These are phyloP conservation scores for Colletotrichum caudatum DNA, from an alignment of 2,329 filamentous ascomycete species.

Conservation along the genomic window DNA sequence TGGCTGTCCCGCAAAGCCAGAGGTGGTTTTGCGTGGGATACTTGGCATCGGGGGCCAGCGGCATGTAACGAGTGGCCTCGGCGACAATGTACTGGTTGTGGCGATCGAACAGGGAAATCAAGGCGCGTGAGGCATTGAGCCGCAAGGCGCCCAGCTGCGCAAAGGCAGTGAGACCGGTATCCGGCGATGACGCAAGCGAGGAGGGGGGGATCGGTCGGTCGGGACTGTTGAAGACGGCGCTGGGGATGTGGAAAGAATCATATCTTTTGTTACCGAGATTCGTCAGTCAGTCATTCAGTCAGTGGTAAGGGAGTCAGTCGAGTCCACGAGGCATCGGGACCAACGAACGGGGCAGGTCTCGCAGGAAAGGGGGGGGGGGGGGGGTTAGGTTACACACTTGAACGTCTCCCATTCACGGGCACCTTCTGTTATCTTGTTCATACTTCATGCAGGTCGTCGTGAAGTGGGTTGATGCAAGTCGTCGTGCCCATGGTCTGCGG, in stretches of 20 bases:
- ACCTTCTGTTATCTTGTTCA: constrained; percentile 45
- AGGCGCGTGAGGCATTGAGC: constrained; percentile 52
- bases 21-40: constrained; percentile 36
- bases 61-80: constrained; percentile 60
- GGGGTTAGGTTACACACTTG: constrained; percentile 42
- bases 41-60: constrained; percentile 48
- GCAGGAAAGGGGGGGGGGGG: too few relatives aligned
- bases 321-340: not conserved
- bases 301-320: too few relatives aligned
- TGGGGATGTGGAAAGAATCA: constrained; percentile 41
- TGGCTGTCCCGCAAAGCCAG: constrained; percentile 48
- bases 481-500: constrained; percentile 37
- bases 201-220: constrained; percentile 44
- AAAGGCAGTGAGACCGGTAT: constrained; percentile 60
- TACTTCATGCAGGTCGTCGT: constrained; percentile 36
- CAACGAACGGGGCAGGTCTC: not conserved
- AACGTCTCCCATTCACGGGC: constrained; percentile 50
- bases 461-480: constrained; percentile 26
- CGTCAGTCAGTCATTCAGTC: not conserved
- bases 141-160: constrained; percentile 62
- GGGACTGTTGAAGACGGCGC: constrained; percentile 44
- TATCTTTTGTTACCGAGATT: constrained; percentile 31
- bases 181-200: constrained; percentile 48
- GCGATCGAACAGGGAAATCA: constrained; percentile 65
- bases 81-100: constrained; percentile 63